Evolutionary conservation across 2,329 filamentous ascomycete species (phyloP).

Genomic region (Aspergillus latus): DNA sequence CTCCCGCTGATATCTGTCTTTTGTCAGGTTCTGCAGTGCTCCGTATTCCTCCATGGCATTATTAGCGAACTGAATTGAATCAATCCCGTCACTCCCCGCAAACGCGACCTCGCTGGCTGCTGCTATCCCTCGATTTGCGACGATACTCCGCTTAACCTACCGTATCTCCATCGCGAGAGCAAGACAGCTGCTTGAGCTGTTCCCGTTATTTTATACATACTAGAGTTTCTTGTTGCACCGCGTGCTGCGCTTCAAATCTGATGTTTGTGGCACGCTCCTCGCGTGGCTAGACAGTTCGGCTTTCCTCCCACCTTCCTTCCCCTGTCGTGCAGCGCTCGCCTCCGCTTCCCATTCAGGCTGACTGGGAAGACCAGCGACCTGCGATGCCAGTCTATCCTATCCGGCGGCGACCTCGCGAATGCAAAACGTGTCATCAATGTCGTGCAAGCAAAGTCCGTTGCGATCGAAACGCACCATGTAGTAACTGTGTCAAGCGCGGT

Average conservation of each 20-base stretch:
- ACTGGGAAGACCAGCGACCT: background rate
- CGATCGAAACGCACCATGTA: conserved; percentile 43
- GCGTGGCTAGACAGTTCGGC: background rate
- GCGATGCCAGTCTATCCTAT: conserved; percentile 37
- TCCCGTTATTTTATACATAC: background rate
- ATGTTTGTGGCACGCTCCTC: conserved; percentile 5
- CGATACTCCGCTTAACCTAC: conserved; percentile 2
- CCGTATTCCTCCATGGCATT: background rate
- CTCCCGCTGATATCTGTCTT: background rate
- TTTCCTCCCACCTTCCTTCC: background rate
- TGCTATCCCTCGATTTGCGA: background rate
- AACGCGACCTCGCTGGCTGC: background rate
- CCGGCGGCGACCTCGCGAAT: conserved; percentile 38
- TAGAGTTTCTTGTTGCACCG: background rate
- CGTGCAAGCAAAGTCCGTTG: conserved; percentile 53
- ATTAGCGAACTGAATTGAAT: background rate
- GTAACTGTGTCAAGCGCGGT: conserved; percentile 44
- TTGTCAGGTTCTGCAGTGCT: background rate
- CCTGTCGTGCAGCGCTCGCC: background rate
- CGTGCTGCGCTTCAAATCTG: background rate
- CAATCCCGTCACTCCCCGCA: background rate
- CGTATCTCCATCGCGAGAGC: background rate
- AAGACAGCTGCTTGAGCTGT: background rate
- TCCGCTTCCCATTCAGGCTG: background rate
- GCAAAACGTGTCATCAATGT: conserved; percentile 52